Percentiles rank a stretch among this genome's conserved stretches.
phyloP scores from a whole-genome alignment of 1,139 yeast species.

The Zygotorulaspora mrakii region DNA sequence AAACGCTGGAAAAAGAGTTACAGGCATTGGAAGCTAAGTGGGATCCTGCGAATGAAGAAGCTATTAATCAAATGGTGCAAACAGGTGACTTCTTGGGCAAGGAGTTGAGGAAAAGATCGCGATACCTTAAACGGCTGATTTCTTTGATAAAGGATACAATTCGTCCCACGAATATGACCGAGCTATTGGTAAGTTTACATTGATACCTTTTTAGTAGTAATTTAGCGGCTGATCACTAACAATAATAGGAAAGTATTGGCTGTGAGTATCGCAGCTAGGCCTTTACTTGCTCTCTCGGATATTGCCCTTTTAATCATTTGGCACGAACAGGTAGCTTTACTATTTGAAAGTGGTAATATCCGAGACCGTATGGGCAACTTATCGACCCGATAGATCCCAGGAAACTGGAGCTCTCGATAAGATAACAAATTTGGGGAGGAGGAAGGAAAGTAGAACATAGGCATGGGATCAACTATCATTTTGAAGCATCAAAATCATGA shows the following conservation, averaged over 20 bases:
- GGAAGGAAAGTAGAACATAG: not conserved
- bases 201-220: not conserved
- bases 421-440: conserved; percentile 7
- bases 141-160: conserved; percentile 26
- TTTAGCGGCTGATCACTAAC: not conserved
- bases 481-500: no score
- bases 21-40: conserved; percentile 16
- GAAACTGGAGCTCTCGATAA: conserved; percentile 2
- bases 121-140: conserved; percentile 16
- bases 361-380: conserved; percentile 1
- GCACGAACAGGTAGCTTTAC: no score
- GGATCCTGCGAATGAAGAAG: conserved; percentile 20
- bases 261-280: conserved; percentile 12
- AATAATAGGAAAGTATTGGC: conserved; percentile 25
- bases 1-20: conserved; percentile 11
- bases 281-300: conserved; percentile 4
- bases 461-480: no score
- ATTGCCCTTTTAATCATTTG: no score
- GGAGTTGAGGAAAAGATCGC: conserved; percentile 18
- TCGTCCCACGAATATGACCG: conserved; percentile 24
- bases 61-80: conserved; percentile 11
- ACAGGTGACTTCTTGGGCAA: conserved; percentile 18
- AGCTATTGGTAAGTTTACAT: conserved; percentile 25
- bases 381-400: conserved; percentile 2
- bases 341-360: conserved; percentile 8